Evolutionary conservation across 2,329 filamentous ascomycete genomes (phyloP).

Genomic region (Xylariaceae sp.): DNA sequence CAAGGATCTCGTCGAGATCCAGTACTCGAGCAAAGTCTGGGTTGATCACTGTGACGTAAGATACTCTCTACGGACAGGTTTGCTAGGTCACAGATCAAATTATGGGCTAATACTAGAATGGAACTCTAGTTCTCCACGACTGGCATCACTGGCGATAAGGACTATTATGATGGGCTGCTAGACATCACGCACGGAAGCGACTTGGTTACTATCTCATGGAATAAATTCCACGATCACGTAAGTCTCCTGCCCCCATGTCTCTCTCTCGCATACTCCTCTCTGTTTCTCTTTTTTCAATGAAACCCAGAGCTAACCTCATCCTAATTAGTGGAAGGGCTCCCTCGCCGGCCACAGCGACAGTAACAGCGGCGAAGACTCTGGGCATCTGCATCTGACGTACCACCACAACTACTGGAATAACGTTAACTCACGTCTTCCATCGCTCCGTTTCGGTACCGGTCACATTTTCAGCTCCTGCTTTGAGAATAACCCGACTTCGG

Average conservation of each 20-base stretch:
- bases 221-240: conserved; percentile 51
- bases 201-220: conserved; percentile 51
- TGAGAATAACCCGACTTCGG: conserved; percentile 48
- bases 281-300: neutral
- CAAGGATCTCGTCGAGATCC: conserved; percentile 56
- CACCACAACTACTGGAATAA: conserved; percentile 71
- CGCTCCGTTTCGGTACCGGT: conserved; percentile 69
- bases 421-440: conserved; percentile 68
- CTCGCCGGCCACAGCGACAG: conserved; percentile 66
- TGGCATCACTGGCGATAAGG: conserved; percentile 47
- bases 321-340: conserved; percentile 56
- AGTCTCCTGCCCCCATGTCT: conserved; percentile 4
- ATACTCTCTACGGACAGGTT: neutral
- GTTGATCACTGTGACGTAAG: conserved; percentile 52
- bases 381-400: conserved; percentile 69
- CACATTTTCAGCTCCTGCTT: conserved; percentile 64
- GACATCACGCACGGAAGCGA: conserved; percentile 54
- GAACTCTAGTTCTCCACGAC: conserved; percentile 34
- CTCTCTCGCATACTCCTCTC: neutral
- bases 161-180: conserved; percentile 52
- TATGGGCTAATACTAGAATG: neutral
- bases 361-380: conserved; percentile 65
- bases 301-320: neutral
- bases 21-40: conserved; percentile 51
- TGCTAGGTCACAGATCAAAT: conserved; percentile 4